phyloP scores from a whole-genome alignment of 2,329 filamentous ascomycete genomes.

The Phialophora macrospora region DNA sequence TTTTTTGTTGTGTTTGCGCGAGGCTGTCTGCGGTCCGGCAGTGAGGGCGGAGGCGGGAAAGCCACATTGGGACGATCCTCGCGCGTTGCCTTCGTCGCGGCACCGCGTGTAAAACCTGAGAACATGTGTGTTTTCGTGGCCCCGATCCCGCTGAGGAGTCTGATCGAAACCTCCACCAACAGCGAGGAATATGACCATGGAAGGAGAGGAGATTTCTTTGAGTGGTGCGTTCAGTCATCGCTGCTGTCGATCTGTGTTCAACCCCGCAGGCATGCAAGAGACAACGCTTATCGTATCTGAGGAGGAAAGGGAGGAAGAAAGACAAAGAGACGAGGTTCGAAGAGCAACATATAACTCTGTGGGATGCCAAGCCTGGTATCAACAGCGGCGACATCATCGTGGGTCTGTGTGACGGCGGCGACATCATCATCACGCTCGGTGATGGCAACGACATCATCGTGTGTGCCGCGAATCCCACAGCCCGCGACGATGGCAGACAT shows the following conservation, averaged over 20 bases:
- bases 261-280: not conserved
- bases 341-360: not conserved
- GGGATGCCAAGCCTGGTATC: not conserved
- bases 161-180: not conserved
- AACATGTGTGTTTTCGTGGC: not conserved
- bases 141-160: too few species aligned
- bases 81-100: not conserved
- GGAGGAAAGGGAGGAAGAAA: not conserved
- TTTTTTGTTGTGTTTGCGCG: not conserved
- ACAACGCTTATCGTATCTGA: not conserved
- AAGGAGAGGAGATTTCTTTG: not conserved
- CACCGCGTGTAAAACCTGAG: not conserved
- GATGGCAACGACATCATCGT: not conserved
- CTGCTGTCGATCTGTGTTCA: not conserved
- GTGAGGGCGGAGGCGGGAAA: not conserved
- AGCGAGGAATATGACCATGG: not conserved
- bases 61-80: not conserved
- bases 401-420: too few species aligned
- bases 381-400: not conserved
- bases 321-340: not conserved
- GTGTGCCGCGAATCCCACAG: too few species aligned
- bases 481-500: not conserved
- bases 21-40: constrained; percentile 5
- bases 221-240: not conserved
- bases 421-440: too few species aligned